Percentiles rank a stretch among this genome's conserved stretches.
These are phyloP conservation scores for Hypholoma sublateritium DNA, from an alignment of 768 basidiomycete genomes.

Conservation along the genomic window DNA sequence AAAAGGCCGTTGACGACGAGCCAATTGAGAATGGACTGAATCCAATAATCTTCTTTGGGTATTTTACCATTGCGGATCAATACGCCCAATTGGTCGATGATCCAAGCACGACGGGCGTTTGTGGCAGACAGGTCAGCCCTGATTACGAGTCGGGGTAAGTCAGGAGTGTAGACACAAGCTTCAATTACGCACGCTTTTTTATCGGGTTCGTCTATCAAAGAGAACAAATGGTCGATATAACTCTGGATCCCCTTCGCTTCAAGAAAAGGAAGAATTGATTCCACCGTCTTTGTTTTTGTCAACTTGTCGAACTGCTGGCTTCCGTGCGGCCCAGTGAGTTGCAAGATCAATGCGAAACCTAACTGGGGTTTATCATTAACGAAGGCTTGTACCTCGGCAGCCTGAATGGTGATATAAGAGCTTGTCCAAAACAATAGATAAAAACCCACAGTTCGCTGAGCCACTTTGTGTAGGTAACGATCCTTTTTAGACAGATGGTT, in stretches of 20 bases:
- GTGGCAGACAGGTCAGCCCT: constrained; percentile 47
- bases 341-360: constrained; percentile 83
- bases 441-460: constrained; percentile 70
- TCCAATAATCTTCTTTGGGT: constrained; percentile 79
- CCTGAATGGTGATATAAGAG: constrained; percentile 40
- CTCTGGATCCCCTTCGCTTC: constrained; percentile 69
- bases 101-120: constrained; percentile 72
- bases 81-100: constrained; percentile 79
- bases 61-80: constrained; percentile 79
- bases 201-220: constrained; percentile 54
- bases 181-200: constrained; percentile 38
- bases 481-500: constrained; percentile 90
- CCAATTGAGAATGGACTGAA: constrained; percentile 77
- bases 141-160: constrained; percentile 9
- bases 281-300: constrained; percentile 91
- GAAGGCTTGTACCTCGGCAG: constrained; percentile 69
- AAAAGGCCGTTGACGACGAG: constrained; percentile 82
- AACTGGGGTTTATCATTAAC: constrained; percentile 75
- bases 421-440: not conserved
- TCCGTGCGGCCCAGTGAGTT: constrained; percentile 82
- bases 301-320: constrained; percentile 88
- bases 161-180: not conserved
- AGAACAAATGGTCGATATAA: constrained; percentile 74
- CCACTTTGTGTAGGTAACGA: constrained; percentile 87
- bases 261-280: constrained; percentile 76